phyloP scores from a whole-genome alignment of 2,329 filamentous ascomycete species.

The Lithohypha guttulata region DNA sequence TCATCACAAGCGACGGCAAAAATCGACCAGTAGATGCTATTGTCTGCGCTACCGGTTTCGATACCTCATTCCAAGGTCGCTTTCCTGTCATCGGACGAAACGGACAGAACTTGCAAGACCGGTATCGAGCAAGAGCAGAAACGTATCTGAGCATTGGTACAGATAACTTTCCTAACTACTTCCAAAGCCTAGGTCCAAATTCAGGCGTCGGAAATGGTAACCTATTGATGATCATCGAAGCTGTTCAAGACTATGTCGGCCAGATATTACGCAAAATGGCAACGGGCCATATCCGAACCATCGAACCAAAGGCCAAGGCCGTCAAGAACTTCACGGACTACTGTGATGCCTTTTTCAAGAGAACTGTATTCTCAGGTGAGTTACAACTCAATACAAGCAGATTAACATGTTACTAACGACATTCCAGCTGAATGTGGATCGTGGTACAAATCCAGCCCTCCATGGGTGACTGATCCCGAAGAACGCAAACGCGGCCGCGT shows the following conservation, averaged over 20 bases:
- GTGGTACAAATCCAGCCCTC: constrained; percentile 39
- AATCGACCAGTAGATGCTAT: constrained; percentile 27
- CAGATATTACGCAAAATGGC: constrained; percentile 40
- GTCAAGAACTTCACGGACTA: constrained; percentile 41
- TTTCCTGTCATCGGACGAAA: constrained; percentile 28
- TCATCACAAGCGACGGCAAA: constrained; percentile 23
- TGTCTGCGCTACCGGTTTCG: constrained; percentile 31
- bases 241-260: constrained; percentile 24
- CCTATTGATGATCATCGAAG: constrained; percentile 20
- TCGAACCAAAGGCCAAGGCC: constrained; percentile 33
- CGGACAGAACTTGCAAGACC: constrained; percentile 21
- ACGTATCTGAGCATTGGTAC: constrained; percentile 28
- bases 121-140: constrained; percentile 25
- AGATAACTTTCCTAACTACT: constrained; percentile 28
- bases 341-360: constrained; percentile 37
- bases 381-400: no score
- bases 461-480: constrained; percentile 22
- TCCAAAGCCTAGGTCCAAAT: constrained; percentile 27
- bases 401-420: no score
- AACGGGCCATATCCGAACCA: constrained; percentile 37
- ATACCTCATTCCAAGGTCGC: constrained; percentile 28
- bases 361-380: constrained; percentile 22
- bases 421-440: constrained; percentile 37
- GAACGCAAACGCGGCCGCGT: constrained; percentile 28
- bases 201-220: constrained; percentile 24